phyloP scores from a whole-genome alignment of 768 basidiomycete genomes.

The Suillus subalutaceus region DNA sequence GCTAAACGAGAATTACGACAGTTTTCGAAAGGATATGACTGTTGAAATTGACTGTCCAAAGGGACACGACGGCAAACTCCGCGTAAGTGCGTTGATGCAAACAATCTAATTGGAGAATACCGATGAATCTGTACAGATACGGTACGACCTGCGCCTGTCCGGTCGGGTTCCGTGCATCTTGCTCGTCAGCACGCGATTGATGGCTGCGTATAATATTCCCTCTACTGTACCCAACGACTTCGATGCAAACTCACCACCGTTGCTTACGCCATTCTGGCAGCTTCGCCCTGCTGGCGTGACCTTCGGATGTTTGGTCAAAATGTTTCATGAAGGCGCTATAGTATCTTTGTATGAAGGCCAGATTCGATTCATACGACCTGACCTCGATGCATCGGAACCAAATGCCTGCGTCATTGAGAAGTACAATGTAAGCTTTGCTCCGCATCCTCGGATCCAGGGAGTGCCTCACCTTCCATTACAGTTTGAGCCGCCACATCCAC shows the following conservation, averaged over 20 bases:
- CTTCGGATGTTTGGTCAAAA: slow-evolving; percentile 30
- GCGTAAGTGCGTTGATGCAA: slow-evolving; percentile 17
- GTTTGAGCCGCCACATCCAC: slow-evolving; percentile 23
- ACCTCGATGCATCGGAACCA: slow-evolving; percentile 21
- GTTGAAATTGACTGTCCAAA: slow-evolving; percentile 32
- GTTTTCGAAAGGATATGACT: slow-evolving; percentile 21
- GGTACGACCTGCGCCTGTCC: slow-evolving; percentile 31
- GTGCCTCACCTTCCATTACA: slow-evolving; percentile 8
- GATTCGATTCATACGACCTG: slow-evolving; percentile 28
- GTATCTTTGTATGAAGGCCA: slow-evolving; percentile 30
- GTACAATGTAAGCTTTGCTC: slow-evolving; percentile 21
- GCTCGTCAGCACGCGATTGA: slow-evolving; percentile 28
- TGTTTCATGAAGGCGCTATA: slow-evolving; percentile 30
- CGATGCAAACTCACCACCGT: slow-evolving; percentile 9
- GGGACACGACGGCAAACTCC: slow-evolving; percentile 29
- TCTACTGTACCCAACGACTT: background rate
- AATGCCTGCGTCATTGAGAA: slow-evolving; percentile 19
- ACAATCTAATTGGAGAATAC: background rate
- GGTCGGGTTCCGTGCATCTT: slow-evolving; percentile 27
- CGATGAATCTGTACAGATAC: slow-evolving; percentile 19
- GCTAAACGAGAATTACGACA: slow-evolving; percentile 29
- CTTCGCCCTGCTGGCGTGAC: slow-evolving; percentile 24
- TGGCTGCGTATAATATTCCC: slow-evolving; percentile 30
- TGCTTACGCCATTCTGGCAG: slow-evolving; percentile 23
- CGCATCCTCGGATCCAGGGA: background rate